phyloP scores from a whole-genome alignment of 805 yeast species.

The Spathaspora gorwiae region DNA sequence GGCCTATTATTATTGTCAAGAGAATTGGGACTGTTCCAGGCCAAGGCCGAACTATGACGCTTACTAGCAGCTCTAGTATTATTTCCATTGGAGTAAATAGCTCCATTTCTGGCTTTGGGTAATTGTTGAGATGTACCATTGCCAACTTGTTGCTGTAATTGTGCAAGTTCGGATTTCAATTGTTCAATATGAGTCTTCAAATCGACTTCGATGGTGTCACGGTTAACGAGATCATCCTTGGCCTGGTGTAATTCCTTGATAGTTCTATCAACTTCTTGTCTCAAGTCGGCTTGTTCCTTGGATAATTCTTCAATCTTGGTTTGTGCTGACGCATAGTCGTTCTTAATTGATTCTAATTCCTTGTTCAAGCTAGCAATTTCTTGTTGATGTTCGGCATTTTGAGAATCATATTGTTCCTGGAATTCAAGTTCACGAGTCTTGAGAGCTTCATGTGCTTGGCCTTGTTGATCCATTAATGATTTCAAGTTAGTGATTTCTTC shows the following conservation, averaged over 20 bases:
- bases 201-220: slow-evolving; percentile 62
- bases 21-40: slow-evolving; percentile 28
- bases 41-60: slow-evolving; percentile 37
- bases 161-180: slow-evolving; percentile 48
- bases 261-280: slow-evolving; percentile 57
- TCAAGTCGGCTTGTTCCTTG: slow-evolving; percentile 56
- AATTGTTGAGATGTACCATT: background rate
- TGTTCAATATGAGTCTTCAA: slow-evolving; percentile 58
- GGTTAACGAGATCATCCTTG: slow-evolving; percentile 52
- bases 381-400: slow-evolving; percentile 44
- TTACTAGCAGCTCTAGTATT: slow-evolving; percentile 33
- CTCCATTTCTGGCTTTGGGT: slow-evolving; percentile 4
- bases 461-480: slow-evolving; percentile 48
- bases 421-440: slow-evolving; percentile 54
- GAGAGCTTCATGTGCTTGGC: slow-evolving; percentile 48
- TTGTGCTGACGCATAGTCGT: slow-evolving; percentile 55
- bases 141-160: slow-evolving; percentile 25
- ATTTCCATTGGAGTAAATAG: slow-evolving; percentile 28
- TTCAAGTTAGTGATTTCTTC: slow-evolving; percentile 50
- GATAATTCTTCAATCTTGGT: slow-evolving; percentile 56
- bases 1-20: slow-evolving; percentile 47
- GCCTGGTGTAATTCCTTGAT: slow-evolving; percentile 60
- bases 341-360: slow-evolving; percentile 51
- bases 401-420: slow-evolving; percentile 40
- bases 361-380: slow-evolving; percentile 48